Evolutionary conservation across 1,139 yeast genomes (phyloP).

Genomic region (Pichia sp.): DNA sequence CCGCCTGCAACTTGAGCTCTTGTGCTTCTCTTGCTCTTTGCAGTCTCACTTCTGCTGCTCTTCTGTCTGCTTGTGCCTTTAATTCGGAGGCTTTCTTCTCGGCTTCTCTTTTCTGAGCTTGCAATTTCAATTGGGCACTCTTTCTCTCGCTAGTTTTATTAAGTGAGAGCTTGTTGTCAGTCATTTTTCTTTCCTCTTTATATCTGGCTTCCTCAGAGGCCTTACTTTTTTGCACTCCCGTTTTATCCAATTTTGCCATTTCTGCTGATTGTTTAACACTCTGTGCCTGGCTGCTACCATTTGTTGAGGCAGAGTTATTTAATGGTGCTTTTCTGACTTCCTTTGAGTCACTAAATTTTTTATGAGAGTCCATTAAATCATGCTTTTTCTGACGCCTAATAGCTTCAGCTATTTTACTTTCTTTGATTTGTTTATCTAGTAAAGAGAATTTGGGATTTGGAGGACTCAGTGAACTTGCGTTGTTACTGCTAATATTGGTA

Average conservation of each 20-base stretch:
- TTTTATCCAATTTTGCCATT: no score
- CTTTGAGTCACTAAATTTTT: neutral
- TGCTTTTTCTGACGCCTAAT: neutral
- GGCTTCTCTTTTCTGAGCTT: conserved; percentile 7
- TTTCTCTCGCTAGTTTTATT: neutral
- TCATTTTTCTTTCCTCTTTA: neutral
- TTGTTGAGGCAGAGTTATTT: no score
- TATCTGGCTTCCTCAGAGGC: no score
- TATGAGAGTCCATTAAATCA: neutral
- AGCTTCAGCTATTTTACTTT: conserved; percentile 6
- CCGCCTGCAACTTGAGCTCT: neutral
- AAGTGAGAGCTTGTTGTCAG: neutral
- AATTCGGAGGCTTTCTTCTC: conserved; percentile 11
- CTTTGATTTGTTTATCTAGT: conserved; percentile 2
- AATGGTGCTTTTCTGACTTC: no score
- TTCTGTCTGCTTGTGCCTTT: conserved; percentile 3
- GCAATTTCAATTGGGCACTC: neutral
- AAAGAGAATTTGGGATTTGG: conserved; percentile 7
- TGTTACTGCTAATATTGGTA: conserved; percentile 1
- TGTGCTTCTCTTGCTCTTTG: conserved; percentile 2
- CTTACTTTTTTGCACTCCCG: no score
- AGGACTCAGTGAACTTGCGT: neutral
- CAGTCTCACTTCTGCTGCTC: neutral
- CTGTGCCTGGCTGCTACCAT: no score
- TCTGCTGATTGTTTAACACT: no score